phyloP scores from a whole-genome alignment of 2,329 filamentous ascomycete species.

The Fusarium sp. region DNA sequence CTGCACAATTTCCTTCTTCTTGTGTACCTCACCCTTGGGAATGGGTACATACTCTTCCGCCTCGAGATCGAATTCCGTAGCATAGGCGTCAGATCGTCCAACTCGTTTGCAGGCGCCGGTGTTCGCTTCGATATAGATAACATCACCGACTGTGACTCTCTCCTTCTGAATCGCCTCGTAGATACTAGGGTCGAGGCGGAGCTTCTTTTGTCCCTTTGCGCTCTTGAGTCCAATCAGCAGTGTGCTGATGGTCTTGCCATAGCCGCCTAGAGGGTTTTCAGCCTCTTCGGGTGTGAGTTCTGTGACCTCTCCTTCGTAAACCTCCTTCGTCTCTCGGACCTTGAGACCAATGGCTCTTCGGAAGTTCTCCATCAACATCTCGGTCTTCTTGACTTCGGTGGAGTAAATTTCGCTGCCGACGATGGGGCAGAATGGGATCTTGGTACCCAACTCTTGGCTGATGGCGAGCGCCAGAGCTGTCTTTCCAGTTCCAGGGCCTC shows the following conservation, averaged over 20 bases:
- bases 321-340: conserved; percentile 98
- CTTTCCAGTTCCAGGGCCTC: conserved; percentile 96
- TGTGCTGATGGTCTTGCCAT: conserved; percentile 97
- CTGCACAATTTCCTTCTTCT: conserved; percentile 99
- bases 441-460: conserved; percentile 95
- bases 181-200: conserved; percentile 95
- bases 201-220: conserved; percentile 96
- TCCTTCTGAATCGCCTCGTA: conserved; percentile 99
- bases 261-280: conserved; percentile 95
- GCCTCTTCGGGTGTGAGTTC: conserved; percentile 98
- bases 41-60: conserved; percentile 99
- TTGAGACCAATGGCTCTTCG: conserved; percentile 94
- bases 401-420: conserved; percentile 98
- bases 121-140: conserved; percentile 99
- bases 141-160: conserved; percentile 93
- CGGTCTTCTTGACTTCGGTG: conserved; percentile 98
- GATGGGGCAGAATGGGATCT: conserved; percentile 98
- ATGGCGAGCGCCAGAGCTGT: conserved; percentile 95
- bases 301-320: conserved; percentile 98
- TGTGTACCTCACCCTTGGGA: conserved; percentile 98
- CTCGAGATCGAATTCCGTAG: conserved; percentile 97
- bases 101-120: conserved; percentile 98
- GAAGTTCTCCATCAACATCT: conserved; percentile 99
- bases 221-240: conserved; percentile 95
- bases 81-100: conserved; percentile 94